These are phyloP conservation scores for Neofusicoccum cordaticola DNA, from an alignment of 2,329 filamentous ascomycete species.

Conservation along the genomic window DNA sequence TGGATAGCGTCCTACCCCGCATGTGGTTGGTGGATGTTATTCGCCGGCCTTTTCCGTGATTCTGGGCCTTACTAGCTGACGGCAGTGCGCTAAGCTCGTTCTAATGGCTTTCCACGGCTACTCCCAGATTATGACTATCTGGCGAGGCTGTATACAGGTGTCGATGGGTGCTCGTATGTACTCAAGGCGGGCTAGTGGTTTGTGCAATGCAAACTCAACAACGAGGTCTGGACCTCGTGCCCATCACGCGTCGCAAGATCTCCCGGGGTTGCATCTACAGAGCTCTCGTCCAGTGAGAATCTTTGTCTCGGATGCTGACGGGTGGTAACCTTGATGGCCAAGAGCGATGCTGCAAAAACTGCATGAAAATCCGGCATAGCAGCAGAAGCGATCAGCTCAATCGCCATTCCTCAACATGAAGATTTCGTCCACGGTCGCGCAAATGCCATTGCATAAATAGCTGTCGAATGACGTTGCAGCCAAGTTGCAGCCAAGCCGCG, in stretches of 20 bases:
- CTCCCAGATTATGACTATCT: no score
- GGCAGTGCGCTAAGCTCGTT: neutral
- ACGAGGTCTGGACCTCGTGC: neutral
- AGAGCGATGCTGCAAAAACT: neutral
- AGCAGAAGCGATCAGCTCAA: no score
- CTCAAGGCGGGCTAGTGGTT: no score
- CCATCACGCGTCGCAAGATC: neutral
- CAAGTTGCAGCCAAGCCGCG: slow-evolving; percentile 1
- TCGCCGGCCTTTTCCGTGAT: neutral
- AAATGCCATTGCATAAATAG: no score
- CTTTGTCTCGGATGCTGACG: neutral
- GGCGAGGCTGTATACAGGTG: no score
- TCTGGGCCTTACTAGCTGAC: neutral
- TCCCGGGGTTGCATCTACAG: neutral
- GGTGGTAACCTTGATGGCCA: neutral
- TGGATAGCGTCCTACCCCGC: neutral
- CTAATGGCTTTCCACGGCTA: no score
- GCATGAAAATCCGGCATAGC: no score
- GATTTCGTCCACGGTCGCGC: no score
- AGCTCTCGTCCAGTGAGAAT: neutral
- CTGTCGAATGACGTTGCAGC: neutral
- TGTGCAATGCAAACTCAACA: no score
- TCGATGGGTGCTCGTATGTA: no score
- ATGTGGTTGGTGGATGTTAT: neutral
- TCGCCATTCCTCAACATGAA: no score